Evolutionary conservation across 495 filamentous ascomycete genomes (phyloP).

Genomic region (Penicillium samsonianum): DNA sequence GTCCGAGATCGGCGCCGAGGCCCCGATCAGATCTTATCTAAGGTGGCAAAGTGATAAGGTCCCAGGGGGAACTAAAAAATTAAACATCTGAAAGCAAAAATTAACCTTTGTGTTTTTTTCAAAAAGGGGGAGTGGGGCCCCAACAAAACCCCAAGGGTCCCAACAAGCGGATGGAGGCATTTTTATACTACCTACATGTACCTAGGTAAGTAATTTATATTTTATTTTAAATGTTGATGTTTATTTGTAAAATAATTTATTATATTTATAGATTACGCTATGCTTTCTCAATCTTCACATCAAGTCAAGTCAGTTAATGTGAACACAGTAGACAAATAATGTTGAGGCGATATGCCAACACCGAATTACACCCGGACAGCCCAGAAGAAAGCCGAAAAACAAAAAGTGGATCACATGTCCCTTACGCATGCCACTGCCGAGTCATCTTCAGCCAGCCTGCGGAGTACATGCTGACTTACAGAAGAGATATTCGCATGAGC

Average conservation of each 20-base stretch:
- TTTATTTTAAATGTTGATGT: neutral
- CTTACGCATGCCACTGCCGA: constrained; percentile 15
- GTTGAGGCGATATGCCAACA: neutral
- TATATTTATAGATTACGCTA: neutral
- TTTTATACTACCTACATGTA: neutral
- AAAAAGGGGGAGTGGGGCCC: constrained; percentile 12
- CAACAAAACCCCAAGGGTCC: constrained; percentile 13
- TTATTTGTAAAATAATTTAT: neutral
- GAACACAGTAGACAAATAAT: neutral
- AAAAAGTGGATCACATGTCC: constrained; percentile 18
- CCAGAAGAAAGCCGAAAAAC: neutral
- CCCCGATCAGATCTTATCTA: constrained; percentile 15
- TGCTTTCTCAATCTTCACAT: neutral
- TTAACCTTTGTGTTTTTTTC: constrained; percentile 14
- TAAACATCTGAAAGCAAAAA: neutral
- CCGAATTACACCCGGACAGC: neutral
- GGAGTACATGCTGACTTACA: neutral
- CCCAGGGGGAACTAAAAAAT: neutral
- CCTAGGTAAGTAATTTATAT: neutral
- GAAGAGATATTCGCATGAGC: too few species aligned
- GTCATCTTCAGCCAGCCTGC: neutral
- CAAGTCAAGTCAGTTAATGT: neutral
- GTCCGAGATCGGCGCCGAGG: neutral
- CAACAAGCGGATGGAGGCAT: constrained; percentile 8
- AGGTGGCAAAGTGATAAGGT: constrained; percentile 10